A percentile compares a stretch with the other conserved stretches of the same genome.
These are phyloP conservation scores for Saccharomyces kudriavzevii DNA, from an alignment of 805 yeast species.

Conservation along the genomic window DNA sequence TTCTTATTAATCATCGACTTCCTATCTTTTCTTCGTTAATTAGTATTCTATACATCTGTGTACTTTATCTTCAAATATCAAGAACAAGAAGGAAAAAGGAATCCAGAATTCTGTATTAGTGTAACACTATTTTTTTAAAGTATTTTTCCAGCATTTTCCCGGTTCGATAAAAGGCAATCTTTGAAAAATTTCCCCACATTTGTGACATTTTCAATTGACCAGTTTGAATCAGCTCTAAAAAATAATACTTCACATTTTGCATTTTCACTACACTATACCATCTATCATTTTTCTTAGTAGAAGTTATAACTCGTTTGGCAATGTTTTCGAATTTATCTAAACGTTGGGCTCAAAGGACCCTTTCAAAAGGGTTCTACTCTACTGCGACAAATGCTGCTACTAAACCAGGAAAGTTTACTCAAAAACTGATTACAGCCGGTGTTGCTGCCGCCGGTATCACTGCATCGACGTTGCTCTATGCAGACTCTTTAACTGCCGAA, in stretches of 20 bases:
- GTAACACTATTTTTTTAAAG: neutral
- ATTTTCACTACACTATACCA: neutral
- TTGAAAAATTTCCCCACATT: neutral
- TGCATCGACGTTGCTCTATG: slow-evolving; percentile 73
- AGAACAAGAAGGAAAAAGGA: neutral
- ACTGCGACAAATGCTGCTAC: neutral
- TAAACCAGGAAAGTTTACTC: slow-evolving; percentile 17
- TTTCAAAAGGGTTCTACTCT: neutral
- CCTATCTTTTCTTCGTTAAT: neutral
- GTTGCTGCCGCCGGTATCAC: slow-evolving; percentile 67
- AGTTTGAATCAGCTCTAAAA: neutral
- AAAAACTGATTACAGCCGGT: slow-evolving; percentile 49
- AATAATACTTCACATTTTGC: neutral
- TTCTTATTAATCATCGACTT: neutral
- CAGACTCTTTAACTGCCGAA: slow-evolving; percentile 77
- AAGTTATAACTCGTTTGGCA: neutral
- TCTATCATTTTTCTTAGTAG: neutral
- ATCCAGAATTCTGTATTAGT: neutral
- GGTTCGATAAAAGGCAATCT: neutral
- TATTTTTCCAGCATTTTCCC: neutral
- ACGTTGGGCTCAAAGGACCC: neutral
- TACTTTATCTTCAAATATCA: neutral
- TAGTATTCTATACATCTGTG: neutral
- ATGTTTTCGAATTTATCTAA: neutral
- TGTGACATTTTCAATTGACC: neutral